Conservation (phyloP, 768 basidiomycete genomes). For the Mycena olivaceomarginata region DNA sequence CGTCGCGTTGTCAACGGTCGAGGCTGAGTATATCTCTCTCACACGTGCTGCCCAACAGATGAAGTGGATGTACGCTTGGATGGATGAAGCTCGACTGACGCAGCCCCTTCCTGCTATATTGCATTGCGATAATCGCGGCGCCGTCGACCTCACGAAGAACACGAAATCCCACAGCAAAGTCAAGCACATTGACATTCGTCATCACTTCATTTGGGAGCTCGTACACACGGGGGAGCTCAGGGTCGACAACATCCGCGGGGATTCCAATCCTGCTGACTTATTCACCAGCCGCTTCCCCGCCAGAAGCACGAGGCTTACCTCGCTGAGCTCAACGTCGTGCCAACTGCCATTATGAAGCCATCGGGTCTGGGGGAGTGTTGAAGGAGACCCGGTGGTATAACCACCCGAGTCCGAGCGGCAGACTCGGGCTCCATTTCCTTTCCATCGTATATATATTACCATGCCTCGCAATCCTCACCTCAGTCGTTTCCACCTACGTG, state of each 20-base stretch:
- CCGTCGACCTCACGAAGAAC: conserved; percentile 4
- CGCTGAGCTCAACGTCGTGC: not conserved
- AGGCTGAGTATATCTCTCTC: no score
- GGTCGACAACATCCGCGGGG: not conserved
- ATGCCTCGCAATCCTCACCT: no score
- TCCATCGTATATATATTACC: no score
- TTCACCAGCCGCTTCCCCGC: conserved; percentile 4
- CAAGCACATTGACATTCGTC: conserved; percentile 5
- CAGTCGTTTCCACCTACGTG: no score
- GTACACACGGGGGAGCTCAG: not conserved
- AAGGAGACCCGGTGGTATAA: no score
- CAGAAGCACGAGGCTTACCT: not conserved
- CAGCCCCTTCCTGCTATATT: not conserved
- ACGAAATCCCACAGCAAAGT: not conserved
- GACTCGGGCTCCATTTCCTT: no score
- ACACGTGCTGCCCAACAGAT: no score
- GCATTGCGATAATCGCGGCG: conserved; percentile 9
- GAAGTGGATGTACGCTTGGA: no score
- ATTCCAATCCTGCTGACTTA: not conserved
- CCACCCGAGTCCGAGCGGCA: no score
- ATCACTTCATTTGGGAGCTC: not conserved
- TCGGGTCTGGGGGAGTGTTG: conserved; percentile 9
- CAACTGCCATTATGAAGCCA: not conserved
- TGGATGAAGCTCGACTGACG: not conserved
- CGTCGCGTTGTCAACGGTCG: no score